A percentile compares a stretch with the other conserved stretches of the same genome.
phyloP scores from a whole-genome alignment of 139 green algal genomes.

The Micromonas commoda region DNA sequence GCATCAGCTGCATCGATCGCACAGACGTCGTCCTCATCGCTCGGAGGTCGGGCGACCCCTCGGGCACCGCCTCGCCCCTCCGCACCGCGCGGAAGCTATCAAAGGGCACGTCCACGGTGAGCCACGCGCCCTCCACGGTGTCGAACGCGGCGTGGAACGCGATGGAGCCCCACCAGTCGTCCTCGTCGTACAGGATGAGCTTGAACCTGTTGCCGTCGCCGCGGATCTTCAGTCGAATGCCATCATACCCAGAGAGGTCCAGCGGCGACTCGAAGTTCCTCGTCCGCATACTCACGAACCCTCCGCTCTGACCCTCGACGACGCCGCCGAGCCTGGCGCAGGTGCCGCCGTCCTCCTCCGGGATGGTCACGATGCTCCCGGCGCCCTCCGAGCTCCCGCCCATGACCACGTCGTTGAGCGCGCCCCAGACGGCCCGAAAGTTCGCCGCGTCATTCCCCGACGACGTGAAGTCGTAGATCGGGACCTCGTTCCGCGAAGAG shows the following conservation, averaged over 20 bases:
- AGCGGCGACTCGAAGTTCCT: conserved; percentile 72
- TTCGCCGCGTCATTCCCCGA: background rate
- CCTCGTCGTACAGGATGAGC: conserved; percentile 66
- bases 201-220: conserved; percentile 77
- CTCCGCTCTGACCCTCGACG: conserved; percentile 76
- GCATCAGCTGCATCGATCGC: conserved; percentile 70
- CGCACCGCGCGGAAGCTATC: conserved; percentile 72
- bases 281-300: conserved; percentile 72
- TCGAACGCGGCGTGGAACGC: conserved; percentile 74
- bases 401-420: conserved; percentile 95
- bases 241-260: conserved; percentile 61
- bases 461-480: too few species aligned
- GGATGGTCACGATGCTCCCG: conserved; percentile 39
- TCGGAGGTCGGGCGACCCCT: conserved; percentile 49
- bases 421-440: conserved; percentile 31
- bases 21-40: conserved; percentile 38
- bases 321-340: conserved; percentile 57
- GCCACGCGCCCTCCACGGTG: conserved; percentile 58
- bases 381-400: conserved; percentile 62
- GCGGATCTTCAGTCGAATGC: conserved; percentile 60
- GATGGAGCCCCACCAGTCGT: conserved; percentile 77
- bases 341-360: conserved; percentile 52
- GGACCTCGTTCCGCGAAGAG: too few species aligned
- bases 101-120: conserved; percentile 74
- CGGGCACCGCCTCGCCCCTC: conserved; percentile 51